phyloP scores from a whole-genome alignment of 2,329 filamentous ascomycete species.

The Curvularia verruculosa region DNA sequence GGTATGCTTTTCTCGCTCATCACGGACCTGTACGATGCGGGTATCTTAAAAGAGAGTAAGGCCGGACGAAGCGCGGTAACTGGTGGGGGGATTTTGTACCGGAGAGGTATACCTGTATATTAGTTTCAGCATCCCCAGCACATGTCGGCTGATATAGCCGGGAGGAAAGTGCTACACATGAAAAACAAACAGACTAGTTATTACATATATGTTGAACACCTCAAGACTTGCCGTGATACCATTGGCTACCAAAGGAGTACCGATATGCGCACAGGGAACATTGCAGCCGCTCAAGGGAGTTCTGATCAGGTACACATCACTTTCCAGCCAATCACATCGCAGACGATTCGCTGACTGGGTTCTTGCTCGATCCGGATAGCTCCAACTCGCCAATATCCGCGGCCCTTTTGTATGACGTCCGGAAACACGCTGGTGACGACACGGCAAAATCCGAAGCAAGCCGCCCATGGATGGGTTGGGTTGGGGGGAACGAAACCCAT shows the following conservation, averaged over 20 bases:
- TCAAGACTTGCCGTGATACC: neutral
- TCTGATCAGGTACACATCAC: neutral
- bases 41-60: slow-evolving; percentile 55
- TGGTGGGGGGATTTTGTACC: slow-evolving; percentile 51
- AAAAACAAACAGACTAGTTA: neutral
- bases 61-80: slow-evolving; percentile 52
- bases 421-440: slow-evolving; percentile 13
- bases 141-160: neutral
- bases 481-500: neutral
- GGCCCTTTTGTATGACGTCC: neutral
- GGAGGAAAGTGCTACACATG: neutral
- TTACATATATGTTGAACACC: no score
- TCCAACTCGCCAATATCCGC: neutral
- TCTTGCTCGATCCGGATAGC: neutral
- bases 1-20: slow-evolving; percentile 63
- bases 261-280: neutral
- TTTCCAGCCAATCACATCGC: slow-evolving; percentile 4
- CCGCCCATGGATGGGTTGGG: neutral
- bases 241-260: neutral
- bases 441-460: slow-evolving; percentile 6
- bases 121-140: neutral
- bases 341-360: neutral
- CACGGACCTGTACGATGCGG: slow-evolving; percentile 57
- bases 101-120: slow-evolving; percentile 10
- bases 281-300: neutral